Evolutionary conservation across 192 early-diverging fungal genomes (phyloP), one percentile per base, ranked within the genome.

Genomic region (Linderina pennispora): DNA sequence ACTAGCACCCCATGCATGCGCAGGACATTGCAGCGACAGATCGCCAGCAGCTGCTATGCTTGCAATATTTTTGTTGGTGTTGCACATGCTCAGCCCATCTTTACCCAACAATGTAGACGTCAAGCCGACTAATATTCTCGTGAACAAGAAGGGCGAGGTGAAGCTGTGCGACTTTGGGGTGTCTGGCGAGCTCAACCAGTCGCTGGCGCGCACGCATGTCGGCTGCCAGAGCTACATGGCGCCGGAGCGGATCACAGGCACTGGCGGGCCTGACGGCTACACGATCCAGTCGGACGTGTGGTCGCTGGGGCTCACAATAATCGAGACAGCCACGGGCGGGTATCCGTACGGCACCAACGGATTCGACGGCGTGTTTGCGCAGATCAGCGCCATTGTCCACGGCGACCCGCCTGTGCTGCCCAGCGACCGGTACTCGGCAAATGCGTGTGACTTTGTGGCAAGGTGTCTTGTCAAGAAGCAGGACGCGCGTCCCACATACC

Each of bases 101-200:
- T n/a, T n/a, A n/a, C n/a, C n/a, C n/a, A n/a, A n/a, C n/a, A n/a
- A n/a, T n/a, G n/a, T n/a, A n/a, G 92, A 97, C 77, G 82, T 97
- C 53, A 97, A 97, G 61, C 94, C 94, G 4, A 91, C 92, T 23
- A 98, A 98, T 60, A 82, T 98, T 7, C 64, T 98, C 25, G 80
- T 91, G 21, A 94, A 94, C 63, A 61, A 64, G 16, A 58, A 76
- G 46, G 94, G 94, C 45, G 80, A 96, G 45, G 85, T 98, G 25
- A 98, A 96, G 68, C 70, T 98, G 22, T 91, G 89, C 70, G 94
- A 98, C 62, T 98, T 98, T 77, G 94, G 94, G 39, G 92, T 98
- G 0, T 90, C 88, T 14, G 91, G 91, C 22, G 84, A 96, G 59
- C 70, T 94, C 19, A 80, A 79, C 26, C 82, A 89, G 56, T 94